Percentiles rank a stretch among this genome's conserved stretches.
phyloP scores from a whole-genome alignment of 768 basidiomycete species.

The Austroboletus eburneus region DNA sequence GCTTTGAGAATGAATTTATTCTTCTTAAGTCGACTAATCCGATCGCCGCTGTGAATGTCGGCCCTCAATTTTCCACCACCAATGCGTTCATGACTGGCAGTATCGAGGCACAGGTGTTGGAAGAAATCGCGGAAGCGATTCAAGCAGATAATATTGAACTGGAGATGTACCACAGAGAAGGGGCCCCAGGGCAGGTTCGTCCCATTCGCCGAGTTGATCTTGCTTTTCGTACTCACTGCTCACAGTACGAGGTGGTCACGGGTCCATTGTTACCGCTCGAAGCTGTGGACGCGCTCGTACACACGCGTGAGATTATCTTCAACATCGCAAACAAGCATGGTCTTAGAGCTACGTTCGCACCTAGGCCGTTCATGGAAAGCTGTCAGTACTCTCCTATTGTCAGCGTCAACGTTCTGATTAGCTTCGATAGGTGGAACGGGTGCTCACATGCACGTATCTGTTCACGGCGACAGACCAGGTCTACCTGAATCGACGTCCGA shows the following conservation, averaged over 20 bases:
- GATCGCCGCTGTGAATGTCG: constrained; percentile 42
- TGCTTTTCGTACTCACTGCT: not conserved
- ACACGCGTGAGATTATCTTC: constrained; percentile 63
- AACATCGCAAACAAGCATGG: constrained; percentile 64
- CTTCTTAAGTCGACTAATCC: constrained; percentile 52
- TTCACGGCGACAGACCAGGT: constrained; percentile 34
- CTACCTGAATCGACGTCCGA: constrained; percentile 15
- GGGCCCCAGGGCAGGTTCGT: constrained; percentile 62
- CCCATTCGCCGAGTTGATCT: too few species aligned
- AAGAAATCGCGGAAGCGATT: constrained; percentile 58
- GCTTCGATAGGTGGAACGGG: constrained; percentile 44
- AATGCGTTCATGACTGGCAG: constrained; percentile 40
- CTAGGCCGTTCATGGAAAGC: constrained; percentile 43
- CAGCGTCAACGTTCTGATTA: not conserved
- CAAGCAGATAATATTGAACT: constrained; percentile 50
- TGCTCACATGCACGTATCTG: constrained; percentile 63
- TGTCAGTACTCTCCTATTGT: constrained; percentile 16
- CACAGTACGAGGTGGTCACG: constrained; percentile 72
- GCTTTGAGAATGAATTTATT: constrained; percentile 68
- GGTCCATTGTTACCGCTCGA: constrained; percentile 62
- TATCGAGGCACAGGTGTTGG: constrained; percentile 40
- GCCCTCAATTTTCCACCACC: constrained; percentile 44
- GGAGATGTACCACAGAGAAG: constrained; percentile 67
- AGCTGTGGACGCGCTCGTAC: constrained; percentile 63
- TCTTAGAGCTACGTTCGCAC: constrained; percentile 62